Base-by-base conservation (phyloP, 768 basidiomycete genomes). In the Mycena galopus region DNA sequence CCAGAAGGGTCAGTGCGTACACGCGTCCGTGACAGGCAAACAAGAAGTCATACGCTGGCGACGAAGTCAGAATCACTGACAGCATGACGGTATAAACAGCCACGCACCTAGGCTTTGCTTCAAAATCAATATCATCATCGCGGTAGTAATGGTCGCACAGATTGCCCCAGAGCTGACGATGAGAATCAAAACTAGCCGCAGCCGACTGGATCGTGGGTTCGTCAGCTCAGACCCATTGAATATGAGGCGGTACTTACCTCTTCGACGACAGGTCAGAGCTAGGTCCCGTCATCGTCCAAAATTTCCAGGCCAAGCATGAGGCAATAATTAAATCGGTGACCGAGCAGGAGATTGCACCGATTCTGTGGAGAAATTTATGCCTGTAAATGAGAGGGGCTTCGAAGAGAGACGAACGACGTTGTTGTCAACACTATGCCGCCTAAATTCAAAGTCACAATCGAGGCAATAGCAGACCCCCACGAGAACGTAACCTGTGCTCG, bases 131-230 rank as follows among this genome's bases (percentile, higher is more conserved):
- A 65, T 65, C 42, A 71, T 64, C 27, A 35, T 50, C 2, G 56
- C 4, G 21, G 47, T 19, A 2, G 69, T 71, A 35, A 23, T 71
- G 8, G 3, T 12, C 8, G 69, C 69, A 16, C 42, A 37, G 10
- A 71, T 25, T 8, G 55, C 57, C 8, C 63, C 69, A 27, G 69
- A 71, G 44, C 53, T 47, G 55, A 71, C 44, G 9, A 11, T 59
- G 44, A 71, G 55, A 6, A 71, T 50, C 12, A 59, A 23, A 8
- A 59, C 64, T 35, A 30, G 29, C 9, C 56, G 57, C 12, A 71
- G 17, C 6, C 58, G n/a, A n/a, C 62, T 71, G 44, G 2, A 23
- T 6, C 57, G 6, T 42, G 10, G n/a, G 32, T 51, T n/a, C n/a
- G 44, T n/a, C 21, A 21, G 56, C 44, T 39, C 21, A n/a, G n/a